Conservation (phyloP, 2,329 filamentous ascomycete genomes). For the Dendryphion nanum region DNA sequence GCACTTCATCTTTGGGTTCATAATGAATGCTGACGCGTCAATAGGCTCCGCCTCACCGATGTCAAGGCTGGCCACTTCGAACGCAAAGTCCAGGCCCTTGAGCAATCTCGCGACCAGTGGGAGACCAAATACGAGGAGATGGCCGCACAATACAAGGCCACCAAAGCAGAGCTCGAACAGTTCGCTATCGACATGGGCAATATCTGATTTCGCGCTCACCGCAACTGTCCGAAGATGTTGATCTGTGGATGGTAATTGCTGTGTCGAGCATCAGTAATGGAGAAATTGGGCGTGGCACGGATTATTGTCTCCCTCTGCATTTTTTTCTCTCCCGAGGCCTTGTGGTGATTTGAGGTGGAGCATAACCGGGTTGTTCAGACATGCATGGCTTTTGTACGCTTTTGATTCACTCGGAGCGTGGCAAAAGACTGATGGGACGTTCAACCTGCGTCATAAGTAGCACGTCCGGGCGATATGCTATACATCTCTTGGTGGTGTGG, state of each 20-base stretch:
- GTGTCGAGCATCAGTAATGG: too few species aligned
- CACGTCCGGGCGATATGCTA: conserved; percentile 2
- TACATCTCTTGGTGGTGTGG: not conserved
- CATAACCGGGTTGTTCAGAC: not conserved
- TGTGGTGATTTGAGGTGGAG: too few species aligned
- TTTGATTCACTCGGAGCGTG: conserved; percentile 32
- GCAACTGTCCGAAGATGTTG: too few species aligned
- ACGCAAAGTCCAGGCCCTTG: conserved; percentile 97
- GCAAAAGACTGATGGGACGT: conserved; percentile 26
- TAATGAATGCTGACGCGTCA: conserved; percentile 2
- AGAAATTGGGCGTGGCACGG: not conserved
- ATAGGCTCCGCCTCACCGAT: conserved; percentile 95
- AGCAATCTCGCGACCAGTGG: conserved; percentile 89
- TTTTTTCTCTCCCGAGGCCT: too few species aligned
- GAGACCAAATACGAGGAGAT: conserved; percentile 98
- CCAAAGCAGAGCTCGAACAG: conserved; percentile 88
- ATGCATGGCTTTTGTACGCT: conserved; percentile 20
- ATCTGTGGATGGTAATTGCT: too few species aligned
- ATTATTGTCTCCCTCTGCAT: too few species aligned
- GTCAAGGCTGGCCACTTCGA: conserved; percentile 99
- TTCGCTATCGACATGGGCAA: conserved; percentile 90
- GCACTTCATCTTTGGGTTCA: not conserved
- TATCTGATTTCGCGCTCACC: conserved; percentile 68
- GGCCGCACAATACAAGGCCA: conserved; percentile 77
- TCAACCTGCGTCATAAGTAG: conserved; percentile 2